Percentiles rank a stretch among this genome's conserved stretches.
Conservation (phyloP, 2,329 filamentous ascomycete species). For the Colletotrichum sp. region DNA sequence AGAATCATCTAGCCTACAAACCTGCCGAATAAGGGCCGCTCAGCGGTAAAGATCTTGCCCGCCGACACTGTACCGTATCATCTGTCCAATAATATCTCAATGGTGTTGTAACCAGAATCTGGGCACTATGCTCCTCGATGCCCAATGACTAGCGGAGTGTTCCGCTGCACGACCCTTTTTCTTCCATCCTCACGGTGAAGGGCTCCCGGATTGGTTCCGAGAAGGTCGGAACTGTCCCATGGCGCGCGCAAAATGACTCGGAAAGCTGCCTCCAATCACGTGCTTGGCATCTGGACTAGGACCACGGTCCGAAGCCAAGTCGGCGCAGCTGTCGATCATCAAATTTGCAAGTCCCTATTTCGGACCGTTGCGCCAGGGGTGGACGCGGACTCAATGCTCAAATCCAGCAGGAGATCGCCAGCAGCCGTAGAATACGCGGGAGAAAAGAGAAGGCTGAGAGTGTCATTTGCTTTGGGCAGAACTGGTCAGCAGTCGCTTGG, state of each 20-base stretch:
- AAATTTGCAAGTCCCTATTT: not conserved
- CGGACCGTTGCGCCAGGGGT: not conserved
- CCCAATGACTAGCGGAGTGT: not conserved
- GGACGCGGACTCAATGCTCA: not conserved
- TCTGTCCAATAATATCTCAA: not conserved
- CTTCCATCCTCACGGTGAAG: not conserved
- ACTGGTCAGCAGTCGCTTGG: not conserved
- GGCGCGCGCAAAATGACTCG: slow-evolving; percentile 3
- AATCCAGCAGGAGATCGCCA: not conserved
- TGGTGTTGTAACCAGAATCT: not conserved
- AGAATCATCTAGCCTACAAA: not conserved
- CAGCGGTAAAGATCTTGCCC: not conserved
- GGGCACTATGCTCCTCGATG: not conserved
- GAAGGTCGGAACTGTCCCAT: not conserved
- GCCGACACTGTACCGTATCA: not conserved
- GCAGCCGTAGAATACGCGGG: not conserved
- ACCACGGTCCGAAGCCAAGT: not conserved
- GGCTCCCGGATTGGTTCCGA: not conserved
- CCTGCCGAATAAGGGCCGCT: not conserved
- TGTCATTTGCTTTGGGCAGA: not conserved
- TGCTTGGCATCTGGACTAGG: not conserved
- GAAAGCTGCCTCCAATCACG: not conserved
- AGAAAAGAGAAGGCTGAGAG: not conserved
- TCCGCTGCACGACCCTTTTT: not conserved
- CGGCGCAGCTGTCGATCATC: not conserved